Percentiles rank a stretch among this genome's conserved stretches.
These are phyloP conservation scores for Arachnomyces sp. DNA, from an alignment of 2,329 filamentous ascomycete species.

Conservation along the genomic window DNA sequence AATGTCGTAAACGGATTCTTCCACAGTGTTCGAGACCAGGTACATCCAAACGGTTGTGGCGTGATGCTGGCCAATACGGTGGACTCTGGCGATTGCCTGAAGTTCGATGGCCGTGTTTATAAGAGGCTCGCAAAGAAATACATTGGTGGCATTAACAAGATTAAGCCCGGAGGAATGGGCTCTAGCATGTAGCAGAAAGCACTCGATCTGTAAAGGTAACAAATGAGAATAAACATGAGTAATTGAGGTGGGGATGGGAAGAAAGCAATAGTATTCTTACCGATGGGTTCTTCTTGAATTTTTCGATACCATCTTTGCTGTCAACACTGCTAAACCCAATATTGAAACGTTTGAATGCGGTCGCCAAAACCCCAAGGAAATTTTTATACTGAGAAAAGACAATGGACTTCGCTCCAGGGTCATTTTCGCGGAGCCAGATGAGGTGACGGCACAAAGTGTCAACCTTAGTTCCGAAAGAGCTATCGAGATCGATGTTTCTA, in stretches of 20 bases:
- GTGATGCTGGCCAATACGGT: constrained; percentile 83
- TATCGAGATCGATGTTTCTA: constrained; percentile 66
- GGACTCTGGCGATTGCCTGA: constrained; percentile 89
- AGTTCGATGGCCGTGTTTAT: constrained; percentile 90
- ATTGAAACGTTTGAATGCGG: constrained; percentile 62
- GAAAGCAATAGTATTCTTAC: constrained; percentile 21
- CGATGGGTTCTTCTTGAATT: constrained; percentile 66
- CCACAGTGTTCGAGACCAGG: constrained; percentile 80
- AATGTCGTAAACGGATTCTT: constrained; percentile 84
- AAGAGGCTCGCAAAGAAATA: constrained; percentile 89
- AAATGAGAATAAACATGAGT: constrained; percentile 1
- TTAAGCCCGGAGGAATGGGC: constrained; percentile 85
- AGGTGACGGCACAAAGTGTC: constrained; percentile 76
- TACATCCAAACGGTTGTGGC: constrained; percentile 95
- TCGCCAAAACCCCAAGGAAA: constrained; percentile 66
- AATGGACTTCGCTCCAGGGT: constrained; percentile 82
- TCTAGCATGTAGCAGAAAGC: constrained; percentile 82
- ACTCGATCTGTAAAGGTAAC: constrained; percentile 52
- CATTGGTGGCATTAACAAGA: constrained; percentile 84
- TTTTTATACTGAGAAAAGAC: constrained; percentile 88
- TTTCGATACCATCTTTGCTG: constrained; percentile 59
- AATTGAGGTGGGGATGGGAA: neutral
- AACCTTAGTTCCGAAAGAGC: constrained; percentile 81
- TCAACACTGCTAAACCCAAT: constrained; percentile 70
- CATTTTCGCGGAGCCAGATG: constrained; percentile 73